Evolutionary conservation across 192 early-diverging fungal species (phyloP), one percentile per base, ranked within the genome.

Genomic region (Backusella tarrabulga): DNA sequence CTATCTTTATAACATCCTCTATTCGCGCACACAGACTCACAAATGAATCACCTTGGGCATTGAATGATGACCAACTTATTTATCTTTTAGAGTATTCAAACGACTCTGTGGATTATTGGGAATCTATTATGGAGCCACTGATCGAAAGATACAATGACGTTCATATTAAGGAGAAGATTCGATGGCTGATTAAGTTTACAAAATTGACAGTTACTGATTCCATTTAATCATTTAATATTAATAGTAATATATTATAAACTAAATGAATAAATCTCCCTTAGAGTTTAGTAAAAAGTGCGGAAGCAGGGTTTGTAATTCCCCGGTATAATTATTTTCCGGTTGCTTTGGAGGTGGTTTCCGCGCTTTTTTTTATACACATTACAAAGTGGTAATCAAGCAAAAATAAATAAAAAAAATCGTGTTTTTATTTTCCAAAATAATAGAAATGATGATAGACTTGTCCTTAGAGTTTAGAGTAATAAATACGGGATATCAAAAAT

Each of bases 141-240:
- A 72, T 72, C 21, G 44, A 29, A 17, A 34, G 19, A 7, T 29
- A 44, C 21, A 6, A 19, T 0, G 71, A 72, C 3, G 14, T 19
- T 5, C 40, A 46, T 32, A 44, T 50, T 12, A 26, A 32, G 19
- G 44, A 50, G 19, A 50, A 44, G 6, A 72, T 72, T 32, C 71
- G 71, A 46, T 72, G 71, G 71, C 8, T 29, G 8, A 72, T 72
- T 17, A 50, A 72, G 19, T 72, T 50, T 11, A 72, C 71, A 12
- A 72, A 41, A 50, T 19, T 72, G 15, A 72, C 42, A 19, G 40
- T 72, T 32, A 32, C 44, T 1, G 21, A 26, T 14, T 23, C 56
- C 12, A 26, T 63, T 12, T 63, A 32, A 63, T 4, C 38, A 40
- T 40, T 40, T n/a, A n/a, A n/a, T n/a, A 50, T 0, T 7, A 50